phyloP scores from a whole-genome alignment of 495 filamentous ascomycete species.

The Trichoderma parareesei region DNA sequence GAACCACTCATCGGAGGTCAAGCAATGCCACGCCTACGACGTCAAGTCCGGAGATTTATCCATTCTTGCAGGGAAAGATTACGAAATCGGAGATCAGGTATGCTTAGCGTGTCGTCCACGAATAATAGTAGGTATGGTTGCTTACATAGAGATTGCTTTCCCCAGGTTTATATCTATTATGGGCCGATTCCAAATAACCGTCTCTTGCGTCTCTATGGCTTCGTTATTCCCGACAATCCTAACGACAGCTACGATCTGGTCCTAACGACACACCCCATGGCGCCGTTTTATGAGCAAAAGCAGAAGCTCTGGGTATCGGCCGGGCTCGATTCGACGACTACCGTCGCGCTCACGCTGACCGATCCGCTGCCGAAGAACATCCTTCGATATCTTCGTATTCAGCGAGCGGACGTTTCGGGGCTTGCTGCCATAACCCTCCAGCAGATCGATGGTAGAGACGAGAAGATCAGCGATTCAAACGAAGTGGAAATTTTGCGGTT shows the following conservation, averaged over 20 bases:
- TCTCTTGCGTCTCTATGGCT: slow-evolving; percentile 28
- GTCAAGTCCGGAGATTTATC: slow-evolving; percentile 21
- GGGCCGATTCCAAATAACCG: slow-evolving; percentile 25
- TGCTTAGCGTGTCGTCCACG: slow-evolving; percentile 16
- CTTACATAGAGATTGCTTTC: slow-evolving; percentile 16
- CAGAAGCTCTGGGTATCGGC: slow-evolving; percentile 25
- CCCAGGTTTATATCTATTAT: slow-evolving; percentile 26
- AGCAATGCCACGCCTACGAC: slow-evolving; percentile 26
- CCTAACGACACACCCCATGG: slow-evolving; percentile 23
- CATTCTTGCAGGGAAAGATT: slow-evolving; percentile 25
- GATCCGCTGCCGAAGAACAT: slow-evolving; percentile 25
- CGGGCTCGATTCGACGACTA: slow-evolving; percentile 24
- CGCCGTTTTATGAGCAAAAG: slow-evolving; percentile 25
- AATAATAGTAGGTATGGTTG: background rate
- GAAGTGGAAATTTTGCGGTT: slow-evolving; percentile 24
- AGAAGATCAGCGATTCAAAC: slow-evolving; percentile 23
- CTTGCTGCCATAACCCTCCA: slow-evolving; percentile 18
- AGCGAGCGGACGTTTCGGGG: slow-evolving; percentile 21
- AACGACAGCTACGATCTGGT: slow-evolving; percentile 29
- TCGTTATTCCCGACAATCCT: slow-evolving; percentile 24
- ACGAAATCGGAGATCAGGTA: slow-evolving; percentile 25
- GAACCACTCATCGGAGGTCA: slow-evolving; percentile 28
- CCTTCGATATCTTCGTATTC: slow-evolving; percentile 26
- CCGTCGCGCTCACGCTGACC: slow-evolving; percentile 25
- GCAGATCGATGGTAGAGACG: slow-evolving; percentile 18